Evolutionary conservation across 306 rosid species (phyloP), one percentile per base, ranked within the genome.

Genomic region (Styphnolobium japonicum): DNA sequence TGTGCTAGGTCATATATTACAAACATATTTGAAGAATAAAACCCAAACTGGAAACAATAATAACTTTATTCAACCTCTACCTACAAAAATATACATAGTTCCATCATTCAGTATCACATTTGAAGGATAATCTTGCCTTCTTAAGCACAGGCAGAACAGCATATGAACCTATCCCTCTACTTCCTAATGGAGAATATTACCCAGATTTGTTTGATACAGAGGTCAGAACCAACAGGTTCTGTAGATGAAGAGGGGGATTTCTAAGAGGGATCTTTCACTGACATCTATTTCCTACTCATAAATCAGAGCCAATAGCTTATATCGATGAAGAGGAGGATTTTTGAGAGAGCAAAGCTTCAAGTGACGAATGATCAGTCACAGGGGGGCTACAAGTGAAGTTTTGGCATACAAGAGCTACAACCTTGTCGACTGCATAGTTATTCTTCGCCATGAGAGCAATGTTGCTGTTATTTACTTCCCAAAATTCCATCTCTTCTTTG

Each of bases 321-420:
- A 84, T 22, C 15, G 84, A 61, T 6, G 27, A 64, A 56, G 87
- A 73, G 51, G 85, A 23, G 9, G 82, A 22, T 77, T 85, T 77
- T 80, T 74, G 63, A 46, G 88, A 86, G 65, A 91, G 89, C 71
- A 91, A 67, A 33, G 90, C 90, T 76, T 58, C 71, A 22, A 94
- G 88, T 67, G 92, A 82, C 1, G 23, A 82, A 10, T 80, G 90
- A 60, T 89, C 87, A 22, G 77, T 79, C 22, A 91, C 87, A 3
- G 92, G 87, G 45, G 95, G 82, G 43, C 90, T 86, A 74, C 98
- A 94, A 22, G 97, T 88, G 79, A 92, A 92, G 87, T 92, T 87
- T 78, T 91, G 93, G 88, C 98, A 92, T 4, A 94, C 92, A 21
- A 92, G 90, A 85, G 92, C 95, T 11, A 85, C 91, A 76, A 85